Conservation (phyloP, 306 rosid species). For the Quercus robur region DNA sequence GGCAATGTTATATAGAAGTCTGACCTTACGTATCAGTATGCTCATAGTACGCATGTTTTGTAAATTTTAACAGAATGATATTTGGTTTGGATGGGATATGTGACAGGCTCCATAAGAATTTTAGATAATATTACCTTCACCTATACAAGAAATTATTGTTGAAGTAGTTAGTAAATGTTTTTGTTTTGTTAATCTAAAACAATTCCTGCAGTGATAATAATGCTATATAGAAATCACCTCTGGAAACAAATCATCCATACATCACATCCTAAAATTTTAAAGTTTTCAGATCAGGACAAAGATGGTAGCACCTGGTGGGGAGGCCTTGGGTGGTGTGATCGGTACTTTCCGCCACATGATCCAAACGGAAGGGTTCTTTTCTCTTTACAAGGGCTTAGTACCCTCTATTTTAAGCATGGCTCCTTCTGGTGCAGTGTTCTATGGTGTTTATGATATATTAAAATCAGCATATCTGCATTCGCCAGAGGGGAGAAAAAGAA, state of each 20-base stretch:
- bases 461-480: slow-evolving; percentile 85
- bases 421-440: slow-evolving; percentile 95
- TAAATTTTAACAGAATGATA: neutral
- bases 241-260: neutral
- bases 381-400: slow-evolving; percentile 88
- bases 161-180: neutral
- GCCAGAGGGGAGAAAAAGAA: slow-evolving; percentile 84
- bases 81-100: neutral
- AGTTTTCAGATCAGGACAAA: slow-evolving; percentile 82
- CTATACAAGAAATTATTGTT: neutral
- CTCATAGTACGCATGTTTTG: neutral
- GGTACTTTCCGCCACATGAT: slow-evolving; percentile 87
- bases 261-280: slow-evolving; percentile 7
- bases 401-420: slow-evolving; percentile 97
- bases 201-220: neutral
- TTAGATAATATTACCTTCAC: neutral
- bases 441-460: slow-evolving; percentile 86
- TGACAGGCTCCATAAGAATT: neutral
- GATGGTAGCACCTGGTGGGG: slow-evolving; percentile 97
- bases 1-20: neutral
- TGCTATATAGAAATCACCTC: neutral
- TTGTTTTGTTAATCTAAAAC: neutral
- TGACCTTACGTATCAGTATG: neutral
- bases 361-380: slow-evolving; percentile 88
- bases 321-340: slow-evolving; percentile 83